phyloP scores from a whole-genome alignment of 208 protist genomes.

The Acanthamoeba quina region DNA sequence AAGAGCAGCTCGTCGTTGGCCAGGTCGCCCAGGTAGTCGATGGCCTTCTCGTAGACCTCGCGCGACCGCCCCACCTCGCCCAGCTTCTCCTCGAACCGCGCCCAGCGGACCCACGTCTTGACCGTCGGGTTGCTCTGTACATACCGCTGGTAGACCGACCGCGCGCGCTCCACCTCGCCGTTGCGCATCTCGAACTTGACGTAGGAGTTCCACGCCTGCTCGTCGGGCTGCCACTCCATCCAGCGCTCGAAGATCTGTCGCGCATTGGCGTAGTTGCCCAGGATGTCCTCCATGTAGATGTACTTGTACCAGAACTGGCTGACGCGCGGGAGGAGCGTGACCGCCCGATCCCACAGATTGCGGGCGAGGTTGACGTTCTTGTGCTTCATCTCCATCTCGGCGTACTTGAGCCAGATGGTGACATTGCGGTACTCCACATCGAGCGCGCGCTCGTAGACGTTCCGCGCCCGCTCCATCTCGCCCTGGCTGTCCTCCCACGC shows the following conservation, averaged over 20 bases:
- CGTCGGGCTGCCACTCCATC: slow-evolving; percentile 94
- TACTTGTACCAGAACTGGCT: slow-evolving; percentile 97
- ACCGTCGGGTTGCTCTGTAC: slow-evolving; percentile 78
- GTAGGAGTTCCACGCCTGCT: slow-evolving; percentile 95
- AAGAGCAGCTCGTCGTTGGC: slow-evolving; percentile 87
- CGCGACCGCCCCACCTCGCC: slow-evolving; percentile 78
- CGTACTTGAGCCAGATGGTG: slow-evolving; percentile 97
- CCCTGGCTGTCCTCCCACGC: slow-evolving; percentile 97
- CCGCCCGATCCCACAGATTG: slow-evolving; percentile 97
- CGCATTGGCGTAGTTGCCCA: slow-evolving; percentile 93
- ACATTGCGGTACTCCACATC: slow-evolving; percentile 94
- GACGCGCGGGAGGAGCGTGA: slow-evolving; percentile 95
- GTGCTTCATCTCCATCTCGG: slow-evolving; percentile 98
- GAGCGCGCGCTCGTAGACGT: slow-evolving; percentile 96
- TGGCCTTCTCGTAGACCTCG: slow-evolving; percentile 79
- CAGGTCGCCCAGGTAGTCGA: slow-evolving; percentile 84
- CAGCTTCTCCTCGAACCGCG: slow-evolving; percentile 91
- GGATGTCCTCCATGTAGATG: slow-evolving; percentile 97
- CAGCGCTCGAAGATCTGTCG: slow-evolving; percentile 97
- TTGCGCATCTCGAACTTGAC: slow-evolving; percentile 94
- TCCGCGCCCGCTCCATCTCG: slow-evolving; percentile 95
- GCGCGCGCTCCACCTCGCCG: slow-evolving; percentile 84
- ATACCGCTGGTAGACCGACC: slow-evolving; percentile 85
- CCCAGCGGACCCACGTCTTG: slow-evolving; percentile 93
- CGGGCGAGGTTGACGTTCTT: slow-evolving; percentile 97